Evolutionary conservation across 2,329 filamentous ascomycete species (phyloP).

Genomic region (Trichoderma hamatum): DNA sequence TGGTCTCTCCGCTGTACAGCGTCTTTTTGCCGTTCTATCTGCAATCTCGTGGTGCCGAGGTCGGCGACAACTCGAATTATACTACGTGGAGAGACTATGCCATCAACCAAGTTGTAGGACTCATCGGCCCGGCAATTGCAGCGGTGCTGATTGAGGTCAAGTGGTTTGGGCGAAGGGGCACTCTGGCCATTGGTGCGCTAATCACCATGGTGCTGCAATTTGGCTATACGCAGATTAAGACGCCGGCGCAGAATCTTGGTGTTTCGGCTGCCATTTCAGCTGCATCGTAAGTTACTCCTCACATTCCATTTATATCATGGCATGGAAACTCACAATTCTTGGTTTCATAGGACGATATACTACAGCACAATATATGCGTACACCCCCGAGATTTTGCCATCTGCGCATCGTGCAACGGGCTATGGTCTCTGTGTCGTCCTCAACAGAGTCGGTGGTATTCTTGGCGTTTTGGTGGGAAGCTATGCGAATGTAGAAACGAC

Average conservation of each 20-base stretch:
- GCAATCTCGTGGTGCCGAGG: constrained; percentile 14
- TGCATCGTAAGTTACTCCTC: constrained; percentile 22
- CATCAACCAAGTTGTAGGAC: constrained; percentile 26
- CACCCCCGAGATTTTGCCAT: constrained; percentile 26
- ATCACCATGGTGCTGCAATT: constrained; percentile 26
- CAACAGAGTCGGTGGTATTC: constrained; percentile 26
- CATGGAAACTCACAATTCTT: not conserved
- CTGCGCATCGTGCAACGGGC: constrained; percentile 27
- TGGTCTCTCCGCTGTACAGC: constrained; percentile 26
- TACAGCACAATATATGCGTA: constrained; percentile 28
- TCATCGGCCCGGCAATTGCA: constrained; percentile 22
- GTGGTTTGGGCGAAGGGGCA: constrained; percentile 24
- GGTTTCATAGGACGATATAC: constrained; percentile 20
- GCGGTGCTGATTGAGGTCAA: constrained; percentile 23
- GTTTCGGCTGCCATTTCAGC: constrained; percentile 27
- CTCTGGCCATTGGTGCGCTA: constrained; percentile 18
- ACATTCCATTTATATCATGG: not conserved
- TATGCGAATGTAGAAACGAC: constrained; percentile 28
- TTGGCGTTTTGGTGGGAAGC: constrained; percentile 25
- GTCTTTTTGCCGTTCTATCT: constrained; percentile 26
- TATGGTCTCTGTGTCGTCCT: constrained; percentile 27
- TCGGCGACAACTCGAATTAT: constrained; percentile 26
- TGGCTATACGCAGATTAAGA: constrained; percentile 28
- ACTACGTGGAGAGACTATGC: constrained; percentile 28
- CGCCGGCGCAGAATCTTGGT: constrained; percentile 25